Conservation (phyloP, 371 early-diverging fungal species). For the Parasitella parasitica region DNA sequence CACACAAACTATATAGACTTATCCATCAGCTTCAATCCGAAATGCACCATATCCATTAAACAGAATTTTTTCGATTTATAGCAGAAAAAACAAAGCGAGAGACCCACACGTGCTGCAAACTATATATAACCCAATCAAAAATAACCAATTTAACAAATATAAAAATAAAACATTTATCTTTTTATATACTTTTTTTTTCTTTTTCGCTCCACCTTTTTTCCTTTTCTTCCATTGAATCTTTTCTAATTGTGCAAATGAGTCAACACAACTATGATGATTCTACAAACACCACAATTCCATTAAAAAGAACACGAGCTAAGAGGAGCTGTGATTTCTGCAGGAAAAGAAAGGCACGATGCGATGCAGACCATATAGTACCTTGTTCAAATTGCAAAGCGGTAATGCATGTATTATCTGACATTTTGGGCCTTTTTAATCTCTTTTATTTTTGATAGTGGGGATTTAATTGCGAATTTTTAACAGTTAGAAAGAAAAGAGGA, state of each 20-base stretch:
- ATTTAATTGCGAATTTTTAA: constrained; percentile 47
- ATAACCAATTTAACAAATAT: not conserved
- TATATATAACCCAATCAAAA: not conserved
- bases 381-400: constrained; percentile 55
- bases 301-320: constrained; percentile 53
- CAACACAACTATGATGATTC: constrained; percentile 5
- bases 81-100: not conserved
- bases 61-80: not conserved
- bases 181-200: constrained; percentile 15
- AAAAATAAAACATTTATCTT: constrained; percentile 1
- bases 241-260: not conserved
- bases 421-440: not conserved
- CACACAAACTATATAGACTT: constrained; percentile 20
- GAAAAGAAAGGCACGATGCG: constrained; percentile 50
- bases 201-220: constrained; percentile 5
- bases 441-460: constrained; percentile 39
- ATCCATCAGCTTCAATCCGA: constrained; percentile 44
- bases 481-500: constrained; percentile 49
- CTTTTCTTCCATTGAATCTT: constrained; percentile 8
- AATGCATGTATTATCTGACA: constrained; percentile 6
- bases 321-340: constrained; percentile 56
- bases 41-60: constrained; percentile 31
- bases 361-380: constrained; percentile 49
- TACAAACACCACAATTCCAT: constrained; percentile 12
- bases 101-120: constrained; percentile 14